Base-by-base conservation (phyloP, 805 yeast genomes). In the Nakazawaea molendinolei region DNA sequence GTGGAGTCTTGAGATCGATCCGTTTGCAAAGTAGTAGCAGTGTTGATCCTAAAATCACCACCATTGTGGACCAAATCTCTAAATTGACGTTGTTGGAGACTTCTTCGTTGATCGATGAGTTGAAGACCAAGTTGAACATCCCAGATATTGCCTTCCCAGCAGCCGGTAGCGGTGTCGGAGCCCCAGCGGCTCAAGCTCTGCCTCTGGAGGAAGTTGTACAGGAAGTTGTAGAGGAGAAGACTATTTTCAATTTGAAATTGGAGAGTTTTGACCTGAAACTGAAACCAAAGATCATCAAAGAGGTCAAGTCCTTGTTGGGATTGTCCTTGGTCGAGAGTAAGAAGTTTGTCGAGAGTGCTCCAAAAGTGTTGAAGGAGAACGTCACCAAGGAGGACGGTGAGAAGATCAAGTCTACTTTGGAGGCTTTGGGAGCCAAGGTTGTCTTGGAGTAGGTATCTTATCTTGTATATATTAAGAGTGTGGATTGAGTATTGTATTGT, bases 321-420 rank as follows among this genome's bases (percentile, higher is more conserved):
- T 71, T 92, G 52, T 86, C 95, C 5, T 73, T 92, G 50, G 98
- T 92, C 43, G 97, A 92, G 60, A 85, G 97, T 44, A 92, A 92
- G 79, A 92, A 92, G 69, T 85, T 92, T 48, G 99, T 92, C 40
- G 99, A 92, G 70, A 66, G 86, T 52, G 97, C 99, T 44, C 99
- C 99, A 51, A 92, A 92, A 73, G 70, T 84, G 31, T 71, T 92
- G 61, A 92, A 92, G 69, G 99, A 92, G 52, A 86, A 87, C 52
- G 87, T 92, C 43, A 81, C 95, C 44, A 92, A 92, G 73, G 99
- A 67, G 58, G 99, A 92, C 53, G 97, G 97, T 48, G 97, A 90
- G 54, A 87, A 89, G 74, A 82, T 92, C 59, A 90, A 92, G 71
- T 71, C 84, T 43, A 78, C 95, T 44, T 73, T 92, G 56, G 98